A percentile compares a stretch with the other conserved stretches of the same genome.
Conservation (phyloP, 208 protist species). For the Trichomonas gallinae region DNA sequence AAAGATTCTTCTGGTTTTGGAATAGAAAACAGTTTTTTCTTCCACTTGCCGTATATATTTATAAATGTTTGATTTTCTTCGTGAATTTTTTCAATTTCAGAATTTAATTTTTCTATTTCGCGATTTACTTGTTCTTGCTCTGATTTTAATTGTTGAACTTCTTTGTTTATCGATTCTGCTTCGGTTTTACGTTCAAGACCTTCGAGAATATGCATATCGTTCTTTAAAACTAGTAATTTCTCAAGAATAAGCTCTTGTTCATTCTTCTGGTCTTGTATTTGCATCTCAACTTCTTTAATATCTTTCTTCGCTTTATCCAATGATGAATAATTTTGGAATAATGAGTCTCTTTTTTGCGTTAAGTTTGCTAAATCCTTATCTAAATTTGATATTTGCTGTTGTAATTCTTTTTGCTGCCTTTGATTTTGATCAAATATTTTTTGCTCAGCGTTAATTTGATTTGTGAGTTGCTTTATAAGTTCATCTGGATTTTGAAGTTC, state of each 20-base stretch:
- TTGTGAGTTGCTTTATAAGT: background rate
- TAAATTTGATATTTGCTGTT: background rate
- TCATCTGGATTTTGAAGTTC: background rate
- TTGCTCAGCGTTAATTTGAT: background rate
- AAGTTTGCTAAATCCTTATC: background rate
- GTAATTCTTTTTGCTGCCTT: background rate
- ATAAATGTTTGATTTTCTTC: background rate
- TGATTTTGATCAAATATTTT: background rate
- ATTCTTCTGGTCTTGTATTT: background rate
- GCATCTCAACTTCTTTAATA: background rate
- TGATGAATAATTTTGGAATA: background rate
- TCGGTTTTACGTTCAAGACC: background rate
- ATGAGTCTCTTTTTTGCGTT: background rate
- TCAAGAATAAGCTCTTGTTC: background rate
- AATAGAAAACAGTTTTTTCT: background rate
- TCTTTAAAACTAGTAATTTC: background rate
- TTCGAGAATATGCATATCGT: background rate
- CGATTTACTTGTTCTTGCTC: background rate
- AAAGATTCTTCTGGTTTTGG: background rate
- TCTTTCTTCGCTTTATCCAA: background rate
- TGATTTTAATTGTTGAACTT: background rate
- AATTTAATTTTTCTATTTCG: background rate
- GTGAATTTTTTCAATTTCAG: background rate
- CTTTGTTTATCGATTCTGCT: background rate
- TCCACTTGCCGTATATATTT: background rate